A percentile compares a stretch with the other conserved stretches of the same genome.
Conservation (phyloP, 1,284 basidiomycete species). For the Pascua guehoae region DNA sequence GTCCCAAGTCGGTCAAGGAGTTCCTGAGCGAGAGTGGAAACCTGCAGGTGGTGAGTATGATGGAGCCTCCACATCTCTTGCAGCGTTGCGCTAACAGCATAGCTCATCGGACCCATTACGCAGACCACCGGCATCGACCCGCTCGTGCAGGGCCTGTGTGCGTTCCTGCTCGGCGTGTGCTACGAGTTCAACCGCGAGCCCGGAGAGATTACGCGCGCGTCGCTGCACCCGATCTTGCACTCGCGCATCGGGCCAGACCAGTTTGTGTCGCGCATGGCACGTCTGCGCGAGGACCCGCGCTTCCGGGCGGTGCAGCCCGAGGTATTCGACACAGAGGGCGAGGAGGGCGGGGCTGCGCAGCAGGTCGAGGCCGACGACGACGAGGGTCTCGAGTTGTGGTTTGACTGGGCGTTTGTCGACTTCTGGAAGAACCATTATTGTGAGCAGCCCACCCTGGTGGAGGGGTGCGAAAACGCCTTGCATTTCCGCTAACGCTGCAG, state of each 20-base stretch:
- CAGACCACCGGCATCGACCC: conserved; percentile 81
- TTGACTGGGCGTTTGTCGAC: conserved; percentile 98
- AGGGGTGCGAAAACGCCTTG: too few species aligned
- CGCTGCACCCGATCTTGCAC: conserved; percentile 80
- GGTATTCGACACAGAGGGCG: conserved; percentile 50
- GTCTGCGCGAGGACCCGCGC: conserved; percentile 82
- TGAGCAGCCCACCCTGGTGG: conserved; percentile 55
- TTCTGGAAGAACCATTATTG: conserved; percentile 98
- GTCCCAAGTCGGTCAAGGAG: conserved; percentile 77
- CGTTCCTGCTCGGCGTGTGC: conserved; percentile 86
- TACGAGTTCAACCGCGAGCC: conserved; percentile 94
- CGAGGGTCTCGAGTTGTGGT: conserved; percentile 86
- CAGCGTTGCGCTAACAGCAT: conserved; percentile 1
- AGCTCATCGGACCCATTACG: conserved; percentile 92
- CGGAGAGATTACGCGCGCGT: conserved; percentile 81
- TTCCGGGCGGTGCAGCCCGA: conserved; percentile 88
- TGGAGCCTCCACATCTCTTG: background rate
- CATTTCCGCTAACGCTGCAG: conserved; percentile 26
- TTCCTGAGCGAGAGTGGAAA: conserved; percentile 85
- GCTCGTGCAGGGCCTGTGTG: conserved; percentile 83
- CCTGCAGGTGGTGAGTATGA: conserved; percentile 71
- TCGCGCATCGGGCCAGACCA: conserved; percentile 77
- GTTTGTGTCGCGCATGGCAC: conserved; percentile 78
- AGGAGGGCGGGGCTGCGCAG: conserved; percentile 23
- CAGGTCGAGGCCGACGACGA: conserved; percentile 47